A percentile compares a stretch with the other conserved stretches of the same genome.
Evolutionary conservation across 306 rosid species (phyloP).

Genomic region (Sindora glabra): DNA sequence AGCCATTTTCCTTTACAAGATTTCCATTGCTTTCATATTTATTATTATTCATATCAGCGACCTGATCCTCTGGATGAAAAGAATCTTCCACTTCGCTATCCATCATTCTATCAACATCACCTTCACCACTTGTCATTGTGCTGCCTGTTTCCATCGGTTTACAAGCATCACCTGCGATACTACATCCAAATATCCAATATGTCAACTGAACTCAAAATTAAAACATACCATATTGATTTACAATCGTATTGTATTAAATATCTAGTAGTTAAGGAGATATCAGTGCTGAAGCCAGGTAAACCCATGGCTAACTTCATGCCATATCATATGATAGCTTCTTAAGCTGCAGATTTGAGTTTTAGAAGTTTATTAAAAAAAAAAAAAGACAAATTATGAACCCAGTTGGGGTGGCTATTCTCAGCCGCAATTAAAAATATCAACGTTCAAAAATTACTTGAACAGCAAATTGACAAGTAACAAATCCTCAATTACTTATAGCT

Average conservation of each 20-base stretch:
- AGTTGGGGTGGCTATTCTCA: background rate
- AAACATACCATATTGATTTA: too few relatives aligned
- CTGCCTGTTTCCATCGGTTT: conserved; percentile 11
- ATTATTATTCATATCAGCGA: conserved; percentile 12
- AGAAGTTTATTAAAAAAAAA: background rate
- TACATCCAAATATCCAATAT: background rate
- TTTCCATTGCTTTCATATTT: conserved; percentile 27
- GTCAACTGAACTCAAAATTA: background rate
- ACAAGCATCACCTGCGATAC: conserved; percentile 27
- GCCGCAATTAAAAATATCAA: background rate
- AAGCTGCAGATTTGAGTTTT: background rate
- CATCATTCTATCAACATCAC: conserved; percentile 19
- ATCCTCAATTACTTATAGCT: background rate
- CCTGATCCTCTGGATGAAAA: conserved; percentile 18
- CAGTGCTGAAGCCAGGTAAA: background rate
- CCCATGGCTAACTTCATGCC: background rate
- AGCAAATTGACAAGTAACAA: conserved; percentile 1
- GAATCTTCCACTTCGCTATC: conserved; percentile 32
- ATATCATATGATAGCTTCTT: background rate
- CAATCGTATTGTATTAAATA: background rate
- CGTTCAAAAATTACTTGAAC: background rate
- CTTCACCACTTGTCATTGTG: conserved; percentile 39
- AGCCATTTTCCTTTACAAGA: conserved; percentile 29
- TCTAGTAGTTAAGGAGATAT: background rate
- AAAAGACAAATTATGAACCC: background rate